Percentiles rank a stretch among this genome's conserved stretches.
Conservation (phyloP, 805 yeast genomes). For the Aciculoconidium aculeatum region DNA sequence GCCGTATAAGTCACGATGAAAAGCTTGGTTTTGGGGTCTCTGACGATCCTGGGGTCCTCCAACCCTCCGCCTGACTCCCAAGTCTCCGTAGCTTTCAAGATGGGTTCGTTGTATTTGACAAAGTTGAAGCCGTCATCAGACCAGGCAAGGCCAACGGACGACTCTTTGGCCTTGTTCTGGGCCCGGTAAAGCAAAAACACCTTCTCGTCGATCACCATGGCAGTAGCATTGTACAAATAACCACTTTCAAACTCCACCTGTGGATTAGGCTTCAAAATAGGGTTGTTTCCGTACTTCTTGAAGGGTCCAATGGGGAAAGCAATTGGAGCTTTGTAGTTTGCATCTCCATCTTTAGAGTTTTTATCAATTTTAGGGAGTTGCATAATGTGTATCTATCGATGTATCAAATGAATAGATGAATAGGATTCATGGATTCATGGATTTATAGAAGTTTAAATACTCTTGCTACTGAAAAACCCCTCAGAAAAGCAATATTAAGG, state of each 20-base stretch:
- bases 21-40: constrained; percentile 29
- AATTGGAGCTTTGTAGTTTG: constrained; percentile 26
- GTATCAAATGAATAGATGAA: too few species aligned
- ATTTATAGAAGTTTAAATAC: too few species aligned
- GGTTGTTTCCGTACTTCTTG: constrained; percentile 28
- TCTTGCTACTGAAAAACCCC: too few species aligned
- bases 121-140: constrained; percentile 33
- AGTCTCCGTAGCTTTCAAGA: constrained; percentile 30
- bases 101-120: constrained; percentile 23
- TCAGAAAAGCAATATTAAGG: too few species aligned
- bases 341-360: constrained; percentile 25
- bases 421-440: too few species aligned
- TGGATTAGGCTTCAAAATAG: constrained; percentile 35
- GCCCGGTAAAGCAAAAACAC: constrained; percentile 36
- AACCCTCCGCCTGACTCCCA: constrained; percentile 39
- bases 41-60: constrained; percentile 38
- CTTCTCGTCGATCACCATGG: constrained; percentile 33
- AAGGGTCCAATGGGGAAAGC: constrained; percentile 40
- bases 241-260: constrained; percentile 32
- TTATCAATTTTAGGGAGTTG: constrained; percentile 21
- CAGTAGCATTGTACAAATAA: constrained; percentile 37
- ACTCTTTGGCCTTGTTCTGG: constrained; percentile 27
- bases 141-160: constrained; percentile 38
- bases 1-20: constrained; percentile 39
- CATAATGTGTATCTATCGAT: too few species aligned